Evolutionary conservation across 2,329 filamentous ascomycete genomes (phyloP), one percentile per base, ranked within the genome.

Genomic region (Colletotrichum sp.): DNA sequence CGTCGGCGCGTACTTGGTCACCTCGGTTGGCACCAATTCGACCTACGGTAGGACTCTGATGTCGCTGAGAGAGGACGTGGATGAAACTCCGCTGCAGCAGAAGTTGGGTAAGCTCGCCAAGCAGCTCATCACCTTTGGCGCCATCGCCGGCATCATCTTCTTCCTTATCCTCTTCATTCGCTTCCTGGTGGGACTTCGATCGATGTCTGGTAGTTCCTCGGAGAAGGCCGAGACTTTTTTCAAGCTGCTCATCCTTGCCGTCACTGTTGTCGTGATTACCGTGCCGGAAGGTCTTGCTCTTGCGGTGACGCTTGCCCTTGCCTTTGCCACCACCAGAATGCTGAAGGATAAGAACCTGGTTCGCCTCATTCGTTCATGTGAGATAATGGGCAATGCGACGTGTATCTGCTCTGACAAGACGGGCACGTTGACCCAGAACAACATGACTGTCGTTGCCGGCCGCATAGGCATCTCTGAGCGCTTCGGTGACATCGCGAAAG

Each of bases 51-150:
- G 95, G 80, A 95, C 93, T 4, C 90, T 96, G 86, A 93, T 96
- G 90, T 94, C 94, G 49, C 86, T 96, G 13, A 92, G 94, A 77
- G 93, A 95, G 79, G 93, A 95, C 77, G 92, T 93, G 72, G 93
- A 96, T 81, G 93, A 94, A 28, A 96, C 95, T 2, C 95, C 95
- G 5, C 84, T 96, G 9, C 95, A 96, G 83, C 92, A 90, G 4
- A 96, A 96, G 83, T 87, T 96, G 75, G 95, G 96, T 78, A 88
- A 92, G 6, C 88, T 96, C 21, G 95, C 95, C 8, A 94, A 95
- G 80, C 94, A 95, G 80, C 95, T 96, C 72, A 87, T 87, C 28
- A 83, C 84, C 2, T 84, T 87, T 71, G 86, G 86, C 10, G 80
- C 80, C 24, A 78, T 84, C 55, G 87, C 83, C n/a, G 86, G 86